Evolutionary conservation across 352 stramenopile genomes (phyloP).

Genomic region (Globisporangium nunn): DNA sequence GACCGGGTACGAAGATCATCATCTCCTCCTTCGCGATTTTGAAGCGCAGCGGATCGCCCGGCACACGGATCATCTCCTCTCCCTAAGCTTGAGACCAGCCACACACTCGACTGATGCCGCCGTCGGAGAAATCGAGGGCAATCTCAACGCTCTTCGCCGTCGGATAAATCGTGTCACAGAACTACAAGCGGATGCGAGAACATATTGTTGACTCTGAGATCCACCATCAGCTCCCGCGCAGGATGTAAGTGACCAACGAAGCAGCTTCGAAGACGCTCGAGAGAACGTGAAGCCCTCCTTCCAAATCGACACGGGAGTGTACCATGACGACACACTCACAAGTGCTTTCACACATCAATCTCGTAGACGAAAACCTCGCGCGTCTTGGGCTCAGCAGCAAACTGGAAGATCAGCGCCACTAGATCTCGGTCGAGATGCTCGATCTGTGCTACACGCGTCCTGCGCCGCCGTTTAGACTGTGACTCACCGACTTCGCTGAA

Average conservation of each 20-base stretch:
- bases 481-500: not conserved
- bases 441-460: not conserved
- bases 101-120: not conserved
- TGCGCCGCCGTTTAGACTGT: not conserved
- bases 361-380: not conserved
- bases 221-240: too few species aligned
- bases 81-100: not conserved
- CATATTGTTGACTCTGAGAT: too few species aligned
- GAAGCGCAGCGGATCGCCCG: not conserved
- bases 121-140: not conserved
- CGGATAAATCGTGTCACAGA: conserved; percentile 4
- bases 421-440: not conserved
- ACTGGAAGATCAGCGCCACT: conserved; percentile 1
- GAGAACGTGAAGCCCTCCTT: too few species aligned
- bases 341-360: not conserved
- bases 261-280: too few species aligned
- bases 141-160: not conserved
- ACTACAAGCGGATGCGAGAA: not conserved
- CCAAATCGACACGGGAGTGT: not conserved
- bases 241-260: too few species aligned
- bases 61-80: not conserved
- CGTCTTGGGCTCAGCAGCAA: not conserved
- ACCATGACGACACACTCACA: not conserved
- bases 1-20: not conserved
- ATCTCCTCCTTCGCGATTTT: not conserved